Evolutionary conservation across 495 filamentous ascomycete species (phyloP), one percentile per base, ranked within the genome.

Genomic region (Darksidea phi): DNA sequence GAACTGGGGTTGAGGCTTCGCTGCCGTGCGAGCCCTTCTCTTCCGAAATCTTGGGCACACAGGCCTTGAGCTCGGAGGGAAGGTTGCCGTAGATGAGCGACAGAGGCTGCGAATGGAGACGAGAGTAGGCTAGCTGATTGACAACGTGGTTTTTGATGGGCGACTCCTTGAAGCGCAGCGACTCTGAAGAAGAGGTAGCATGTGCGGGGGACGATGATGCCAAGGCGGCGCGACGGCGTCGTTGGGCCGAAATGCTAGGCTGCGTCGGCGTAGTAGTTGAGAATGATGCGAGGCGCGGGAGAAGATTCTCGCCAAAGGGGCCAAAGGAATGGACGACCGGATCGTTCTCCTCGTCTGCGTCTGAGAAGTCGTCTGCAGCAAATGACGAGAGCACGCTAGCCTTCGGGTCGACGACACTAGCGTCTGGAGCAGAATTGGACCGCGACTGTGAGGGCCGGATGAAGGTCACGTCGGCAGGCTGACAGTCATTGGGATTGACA

Each of bases 61-160:
- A 65, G 4, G 51, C 70, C 49, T 81, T 78, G 12, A 86, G 74
- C 23, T 87, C 82, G 5, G 84, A 76, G 10, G 94, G 93, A 4
- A 97, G 84, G 68, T 94, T 88, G 70, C 82, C 85, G 74, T 95
- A 74, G 57, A 98, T 89, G 11, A 88, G 87, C 0, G 91, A 91
- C 37, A 97, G 84, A 0, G 94, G 93, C 1, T 89, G 92, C 11
- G 92, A 94, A n/a, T 91, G 90, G 1, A 97, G 78, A 18, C 95
- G 89, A 12, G 94, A 96, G 72, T 88, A 98, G n/a, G 95, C 92
- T 18, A 98, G 79, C 73, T 98, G 94, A 72, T 97, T 98, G 68
- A 89, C 80, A 50, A 92, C 85, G 69, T 97, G 95, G 70, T 97
- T 76, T 62, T 70, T 73, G 62, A 77, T 70, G 13, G 75, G 75